Evolutionary conservation across 805 yeast species (phyloP).

Genomic region (Metschnikowia chrysomelidarum): DNA sequence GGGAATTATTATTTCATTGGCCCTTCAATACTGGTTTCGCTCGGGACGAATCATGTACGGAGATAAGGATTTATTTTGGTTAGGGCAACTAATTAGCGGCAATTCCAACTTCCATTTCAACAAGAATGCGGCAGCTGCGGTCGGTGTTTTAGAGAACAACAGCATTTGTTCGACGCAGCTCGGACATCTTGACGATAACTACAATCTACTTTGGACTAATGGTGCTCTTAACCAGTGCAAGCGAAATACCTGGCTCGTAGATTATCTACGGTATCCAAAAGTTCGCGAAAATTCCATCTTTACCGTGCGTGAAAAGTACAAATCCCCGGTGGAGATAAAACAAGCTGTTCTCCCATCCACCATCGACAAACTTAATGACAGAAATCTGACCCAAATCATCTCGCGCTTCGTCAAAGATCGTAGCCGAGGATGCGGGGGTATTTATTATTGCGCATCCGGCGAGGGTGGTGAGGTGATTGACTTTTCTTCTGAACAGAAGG

Average conservation of each 20-base stretch:
- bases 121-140: constrained; percentile 21
- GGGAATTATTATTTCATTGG: constrained; percentile 16
- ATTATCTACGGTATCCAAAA: constrained; percentile 12
- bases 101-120: constrained; percentile 20
- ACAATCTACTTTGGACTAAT: constrained; percentile 28
- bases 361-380: constrained; percentile 8
- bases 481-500: constrained; percentile 8
- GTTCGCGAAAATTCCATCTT: constrained; percentile 12
- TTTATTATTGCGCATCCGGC: constrained; percentile 17
- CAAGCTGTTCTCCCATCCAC: constrained; percentile 16
- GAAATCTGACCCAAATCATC: constrained; percentile 1
- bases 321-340: constrained; percentile 7
- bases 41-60: constrained; percentile 27
- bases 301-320: constrained; percentile 10
- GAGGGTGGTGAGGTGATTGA: constrained; percentile 12
- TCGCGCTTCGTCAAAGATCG: constrained; percentile 12
- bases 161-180: constrained; percentile 27
- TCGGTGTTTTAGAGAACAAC: constrained; percentile 20
- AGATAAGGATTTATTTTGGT: constrained; percentile 30
- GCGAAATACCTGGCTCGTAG: constrained; percentile 14
- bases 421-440: constrained; percentile 17
- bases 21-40: constrained; percentile 15
- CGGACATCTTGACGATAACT: constrained; percentile 22
- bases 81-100: constrained; percentile 28
- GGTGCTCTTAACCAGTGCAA: constrained; percentile 30